A percentile compares a stretch with the other conserved stretches of the same genome.
phyloP scores from a whole-genome alignment of 2,329 filamentous ascomycete species.

The Alternaria postmessia region DNA sequence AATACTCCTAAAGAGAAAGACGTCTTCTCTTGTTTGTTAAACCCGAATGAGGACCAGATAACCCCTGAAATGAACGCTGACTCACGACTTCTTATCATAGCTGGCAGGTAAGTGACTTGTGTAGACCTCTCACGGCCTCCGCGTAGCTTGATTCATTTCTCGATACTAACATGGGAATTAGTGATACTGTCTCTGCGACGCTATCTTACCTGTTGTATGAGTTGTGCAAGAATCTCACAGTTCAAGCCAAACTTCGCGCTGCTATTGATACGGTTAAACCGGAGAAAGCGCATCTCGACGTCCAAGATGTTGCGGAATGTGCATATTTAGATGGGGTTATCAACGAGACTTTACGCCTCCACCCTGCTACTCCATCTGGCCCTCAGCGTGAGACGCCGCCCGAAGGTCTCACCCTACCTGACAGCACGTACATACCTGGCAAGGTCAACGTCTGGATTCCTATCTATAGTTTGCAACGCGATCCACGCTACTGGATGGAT shows the following conservation, averaged over 20 bases:
- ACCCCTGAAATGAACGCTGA: conserved; percentile 36
- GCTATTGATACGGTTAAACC: conserved; percentile 26
- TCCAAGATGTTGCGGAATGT: conserved; percentile 35
- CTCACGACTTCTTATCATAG: conserved; percentile 38
- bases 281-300: conserved; percentile 33
- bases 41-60: conserved; percentile 30
- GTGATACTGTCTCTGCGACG: conserved; percentile 42
- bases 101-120: conserved; percentile 36
- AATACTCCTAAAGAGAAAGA: conserved; percentile 39
- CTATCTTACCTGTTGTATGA: conserved; percentile 42
- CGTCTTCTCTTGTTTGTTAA: conserved; percentile 36
- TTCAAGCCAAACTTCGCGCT: conserved; percentile 34
- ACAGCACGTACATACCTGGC: conserved; percentile 43
- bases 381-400: conserved; percentile 45
- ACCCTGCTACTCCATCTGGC: conserved; percentile 43
- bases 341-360: conserved; percentile 41
- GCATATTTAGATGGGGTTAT: conserved; percentile 44
- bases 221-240: conserved; percentile 34
- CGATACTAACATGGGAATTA: conserved; percentile 10
- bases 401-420: conserved; percentile 41
- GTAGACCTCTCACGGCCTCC: background rate
- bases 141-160: background rate
- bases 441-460: conserved; percentile 41
- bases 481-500: conserved; percentile 35
- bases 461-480: conserved; percentile 40